These are phyloP conservation scores for Phytopythium boreale DNA, from an alignment of 352 stramenopile species.

Conservation along the genomic window DNA sequence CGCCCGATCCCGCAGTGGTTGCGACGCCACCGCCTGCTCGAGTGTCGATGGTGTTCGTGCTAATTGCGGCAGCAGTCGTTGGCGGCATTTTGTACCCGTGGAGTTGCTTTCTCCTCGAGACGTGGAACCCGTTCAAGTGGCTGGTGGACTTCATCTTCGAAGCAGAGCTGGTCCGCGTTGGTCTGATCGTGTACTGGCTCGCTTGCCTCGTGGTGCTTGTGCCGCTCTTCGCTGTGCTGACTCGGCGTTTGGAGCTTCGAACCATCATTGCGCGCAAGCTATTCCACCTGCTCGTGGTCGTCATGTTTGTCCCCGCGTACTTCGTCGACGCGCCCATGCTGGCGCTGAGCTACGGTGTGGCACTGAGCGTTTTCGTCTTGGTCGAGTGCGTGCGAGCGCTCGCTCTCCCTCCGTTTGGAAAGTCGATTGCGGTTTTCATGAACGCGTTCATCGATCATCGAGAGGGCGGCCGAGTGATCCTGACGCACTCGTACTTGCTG, in stretches of 20 bases:
- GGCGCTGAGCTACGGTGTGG: conserved; percentile 74
- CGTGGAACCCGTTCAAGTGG: conserved; percentile 57
- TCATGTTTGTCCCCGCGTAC: conserved; percentile 75
- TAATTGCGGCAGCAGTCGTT: conserved; percentile 26
- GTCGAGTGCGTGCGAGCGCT: conserved; percentile 65
- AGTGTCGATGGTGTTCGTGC: conserved; percentile 28
- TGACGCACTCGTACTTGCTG: conserved; percentile 80
- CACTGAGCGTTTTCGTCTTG: conserved; percentile 64
- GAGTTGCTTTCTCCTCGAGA: conserved; percentile 63
- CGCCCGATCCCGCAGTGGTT: conserved; percentile 37
- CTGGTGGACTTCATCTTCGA: conserved; percentile 47
- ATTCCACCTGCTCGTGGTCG: conserved; percentile 74
- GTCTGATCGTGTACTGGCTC: conserved; percentile 59
- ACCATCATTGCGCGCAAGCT: conserved; percentile 80
- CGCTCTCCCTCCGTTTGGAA: conserved; percentile 53
- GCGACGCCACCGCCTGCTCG: conserved; percentile 24
- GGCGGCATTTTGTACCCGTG: conserved; percentile 49
- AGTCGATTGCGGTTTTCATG: conserved; percentile 56
- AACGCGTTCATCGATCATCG: conserved; percentile 72
- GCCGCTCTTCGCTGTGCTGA: conserved; percentile 46
- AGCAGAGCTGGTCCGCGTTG: conserved; percentile 16
- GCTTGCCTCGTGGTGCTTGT: conserved; percentile 48
- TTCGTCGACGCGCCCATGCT: conserved; percentile 55
- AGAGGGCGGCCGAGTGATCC: conserved; percentile 58
- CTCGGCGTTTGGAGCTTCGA: conserved; percentile 31